These are phyloP conservation scores for Parastagonospora avenae DNA, from an alignment of 2,329 filamentous ascomycete species.

Conservation along the genomic window DNA sequence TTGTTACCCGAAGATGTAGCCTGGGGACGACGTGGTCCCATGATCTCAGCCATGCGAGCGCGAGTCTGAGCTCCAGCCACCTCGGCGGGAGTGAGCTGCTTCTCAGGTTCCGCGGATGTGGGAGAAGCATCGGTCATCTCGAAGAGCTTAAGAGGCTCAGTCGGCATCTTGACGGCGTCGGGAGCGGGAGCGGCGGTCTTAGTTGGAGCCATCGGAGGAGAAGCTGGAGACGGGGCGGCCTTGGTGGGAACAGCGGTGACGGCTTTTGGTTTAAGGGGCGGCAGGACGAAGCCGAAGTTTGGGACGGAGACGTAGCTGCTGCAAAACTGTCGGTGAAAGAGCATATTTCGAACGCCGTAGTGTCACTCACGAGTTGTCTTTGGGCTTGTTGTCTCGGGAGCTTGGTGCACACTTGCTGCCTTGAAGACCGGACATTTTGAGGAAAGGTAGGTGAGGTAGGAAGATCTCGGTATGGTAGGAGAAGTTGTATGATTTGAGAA, in stretches of 20 bases:
- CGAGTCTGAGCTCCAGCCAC: background rate
- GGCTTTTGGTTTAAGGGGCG: background rate
- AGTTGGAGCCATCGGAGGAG: background rate
- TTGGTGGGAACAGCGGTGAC: background rate
- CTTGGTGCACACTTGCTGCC: background rate
- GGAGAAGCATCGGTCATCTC: background rate
- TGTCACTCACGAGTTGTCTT: too few species aligned
- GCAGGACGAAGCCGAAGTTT: background rate
- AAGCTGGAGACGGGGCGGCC: background rate
- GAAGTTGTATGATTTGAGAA: too few species aligned
- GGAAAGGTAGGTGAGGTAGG: too few species aligned
- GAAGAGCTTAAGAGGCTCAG: too few species aligned
- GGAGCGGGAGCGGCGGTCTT: too few species aligned
- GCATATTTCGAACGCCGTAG: too few species aligned
- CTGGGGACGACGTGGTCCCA: conserved; percentile 1
- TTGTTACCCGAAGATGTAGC: background rate
- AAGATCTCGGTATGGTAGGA: too few species aligned
- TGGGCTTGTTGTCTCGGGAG: background rate
- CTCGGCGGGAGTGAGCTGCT: background rate
- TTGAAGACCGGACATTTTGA: background rate
- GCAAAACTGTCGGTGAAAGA: too few species aligned
- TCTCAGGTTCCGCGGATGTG: background rate
- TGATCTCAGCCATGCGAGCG: conserved; percentile 2
- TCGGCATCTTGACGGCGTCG: too few species aligned
- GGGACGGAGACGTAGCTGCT: background rate